Percentiles rank a stretch among this genome's conserved stretches.
Evolutionary conservation across 2,329 filamentous ascomycete genomes (phyloP).

Genomic region (Fusarium camptoceras): DNA sequence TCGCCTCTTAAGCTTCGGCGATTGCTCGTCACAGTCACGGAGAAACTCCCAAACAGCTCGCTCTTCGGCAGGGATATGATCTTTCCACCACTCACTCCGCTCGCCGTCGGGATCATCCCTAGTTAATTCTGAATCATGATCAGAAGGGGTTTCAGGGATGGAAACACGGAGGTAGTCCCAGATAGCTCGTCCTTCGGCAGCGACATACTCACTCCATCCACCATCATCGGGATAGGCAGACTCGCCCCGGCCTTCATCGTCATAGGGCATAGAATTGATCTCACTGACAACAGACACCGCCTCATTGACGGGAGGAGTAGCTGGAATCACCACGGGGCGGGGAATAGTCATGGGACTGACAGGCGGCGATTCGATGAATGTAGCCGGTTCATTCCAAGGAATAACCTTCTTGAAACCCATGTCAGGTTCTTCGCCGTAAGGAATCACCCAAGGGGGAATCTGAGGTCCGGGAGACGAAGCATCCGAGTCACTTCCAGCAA

Average conservation of each 20-base stretch:
- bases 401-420: neutral
- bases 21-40: neutral
- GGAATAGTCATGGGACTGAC: neutral
- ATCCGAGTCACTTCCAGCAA: neutral
- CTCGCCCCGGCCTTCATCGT: rapidly evolving
- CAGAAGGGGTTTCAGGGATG: neutral
- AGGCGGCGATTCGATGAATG: neutral
- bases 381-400: neutral
- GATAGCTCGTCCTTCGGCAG: neutral
- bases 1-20: neutral
- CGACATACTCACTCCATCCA: neutral
- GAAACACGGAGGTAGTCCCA: no score
- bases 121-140: neutral
- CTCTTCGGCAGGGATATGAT: neutral
- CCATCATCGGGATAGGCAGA: neutral
- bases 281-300: neutral
- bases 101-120: neutral
- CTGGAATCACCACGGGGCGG: neutral
- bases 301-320: neutral
- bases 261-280: neutral
- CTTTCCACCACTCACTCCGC: no score
- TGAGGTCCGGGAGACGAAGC: neutral
- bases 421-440: conserved; percentile 2
- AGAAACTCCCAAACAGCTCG: neutral
- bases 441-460: neutral